Evolutionary conservation across 2,329 filamentous ascomycete species (phyloP), one percentile per base, ranked within the genome.

Genomic region (Dactylellina leptospora): DNA sequence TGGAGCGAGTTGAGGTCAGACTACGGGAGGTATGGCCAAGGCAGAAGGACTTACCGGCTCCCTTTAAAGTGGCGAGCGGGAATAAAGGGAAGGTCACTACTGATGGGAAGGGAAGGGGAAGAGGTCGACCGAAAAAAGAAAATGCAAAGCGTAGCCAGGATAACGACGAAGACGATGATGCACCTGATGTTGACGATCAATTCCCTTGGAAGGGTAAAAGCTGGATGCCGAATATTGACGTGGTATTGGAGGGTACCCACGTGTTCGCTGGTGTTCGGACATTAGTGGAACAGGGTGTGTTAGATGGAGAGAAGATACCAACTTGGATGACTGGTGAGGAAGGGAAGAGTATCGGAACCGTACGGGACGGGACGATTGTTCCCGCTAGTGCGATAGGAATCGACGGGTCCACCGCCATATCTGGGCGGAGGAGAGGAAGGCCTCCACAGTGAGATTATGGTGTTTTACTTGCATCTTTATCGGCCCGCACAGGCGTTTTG

Each of bases 311-410:
- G 76, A 85, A 83, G 60, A 93, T 96, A 89, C 92, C 92, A 0
- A 90, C 90, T 0, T 96, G 92, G 91, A 89, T 96, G 88, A 95
- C 91, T 0, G 92, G 92, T 1, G 92, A 96, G 77, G 90, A 92
- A 45, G 90, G 88, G 0, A 87, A 95, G 3, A 95, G 90, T 58
- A 83, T 88, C 36, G 90, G 90, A 0, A 84, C 86, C 25, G 86
- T 96, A 2, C 84, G 83, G 74, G 80, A 86, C 68, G 91, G 91
- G 1, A 83, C 87, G 73, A 87, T 92, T n/a, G 13, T 76, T 36
- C 74, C 73, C 23, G 74, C 53, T 55, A 51, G 45, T 13, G 38
- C 50, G 13, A 53, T 25, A 11, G 50, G 50, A 13, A 64, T 74
- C 62, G 40, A 63, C 10, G 66, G 59, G 3, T n/a, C 62, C 27